These are phyloP conservation scores for Candida sakaeoensis DNA, from an alignment of 805 yeast species.

Conservation along the genomic window DNA sequence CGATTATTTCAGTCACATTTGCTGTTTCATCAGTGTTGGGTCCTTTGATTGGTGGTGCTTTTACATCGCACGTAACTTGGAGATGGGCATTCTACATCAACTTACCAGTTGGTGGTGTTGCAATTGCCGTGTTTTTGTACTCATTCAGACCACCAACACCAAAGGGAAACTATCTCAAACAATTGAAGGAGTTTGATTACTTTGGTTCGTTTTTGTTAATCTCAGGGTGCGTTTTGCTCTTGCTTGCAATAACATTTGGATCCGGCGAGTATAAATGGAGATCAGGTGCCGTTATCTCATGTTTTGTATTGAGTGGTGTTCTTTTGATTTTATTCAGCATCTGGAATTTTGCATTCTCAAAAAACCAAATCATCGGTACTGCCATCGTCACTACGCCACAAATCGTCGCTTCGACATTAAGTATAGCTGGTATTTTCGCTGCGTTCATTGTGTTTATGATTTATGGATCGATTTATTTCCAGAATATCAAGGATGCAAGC, in stretches of 20 bases:
- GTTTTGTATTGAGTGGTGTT: constrained; percentile 32
- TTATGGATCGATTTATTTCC: constrained; percentile 42
- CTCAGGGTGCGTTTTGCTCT: constrained; percentile 44
- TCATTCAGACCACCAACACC: constrained; percentile 46
- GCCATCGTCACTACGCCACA: constrained; percentile 37
- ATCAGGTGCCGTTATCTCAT: constrained; percentile 32
- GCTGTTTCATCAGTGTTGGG: constrained; percentile 52
- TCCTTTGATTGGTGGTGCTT: constrained; percentile 51
- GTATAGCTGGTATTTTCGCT: constrained; percentile 28
- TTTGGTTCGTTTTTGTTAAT: constrained; percentile 48
- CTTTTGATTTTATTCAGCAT: constrained; percentile 35
- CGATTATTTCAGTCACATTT: constrained; percentile 47
- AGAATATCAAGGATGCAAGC: constrained; percentile 38
- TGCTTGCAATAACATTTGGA: constrained; percentile 60
- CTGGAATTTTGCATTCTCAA: constrained; percentile 41
- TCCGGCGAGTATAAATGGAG: constrained; percentile 50
- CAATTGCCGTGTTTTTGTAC: constrained; percentile 25
- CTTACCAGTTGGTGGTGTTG: constrained; percentile 38
- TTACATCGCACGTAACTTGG: constrained; percentile 45
- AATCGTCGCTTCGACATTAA: constrained; percentile 35
- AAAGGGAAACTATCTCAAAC: constrained; percentile 30
- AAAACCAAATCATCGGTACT: constrained; percentile 43
- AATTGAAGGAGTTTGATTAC: constrained; percentile 48
- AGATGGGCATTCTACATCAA: constrained; percentile 58
- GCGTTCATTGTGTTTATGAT: constrained; percentile 33